These are phyloP conservation scores for Auricularia heimuer DNA, from an alignment of 768 basidiomycete species.

Conservation along the genomic window DNA sequence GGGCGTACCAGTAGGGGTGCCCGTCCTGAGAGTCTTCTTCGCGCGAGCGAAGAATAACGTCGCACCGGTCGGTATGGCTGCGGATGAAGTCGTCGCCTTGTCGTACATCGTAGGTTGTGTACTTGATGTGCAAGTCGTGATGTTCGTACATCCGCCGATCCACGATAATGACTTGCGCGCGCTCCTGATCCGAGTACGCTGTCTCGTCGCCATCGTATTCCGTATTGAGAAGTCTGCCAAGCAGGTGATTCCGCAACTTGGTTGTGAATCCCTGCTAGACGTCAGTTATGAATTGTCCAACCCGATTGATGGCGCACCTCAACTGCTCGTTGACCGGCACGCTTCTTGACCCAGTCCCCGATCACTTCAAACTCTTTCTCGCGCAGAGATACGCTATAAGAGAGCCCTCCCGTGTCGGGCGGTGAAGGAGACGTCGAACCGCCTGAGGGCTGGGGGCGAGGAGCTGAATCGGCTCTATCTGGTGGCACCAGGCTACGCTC, in stretches of 20 bases:
- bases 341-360: background rate
- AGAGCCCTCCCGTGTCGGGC: too few species aligned
- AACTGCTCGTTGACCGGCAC: conserved; percentile 2
- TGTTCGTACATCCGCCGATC: conserved; percentile 15
- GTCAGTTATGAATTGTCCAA: too few species aligned
- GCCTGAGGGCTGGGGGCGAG: too few species aligned
- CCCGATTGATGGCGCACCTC: background rate
- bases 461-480: too few species aligned
- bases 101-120: conserved; percentile 16
- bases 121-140: conserved; percentile 12
- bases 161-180: conserved; percentile 6
- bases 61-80: conserved; percentile 8
- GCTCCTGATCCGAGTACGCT: too few species aligned
- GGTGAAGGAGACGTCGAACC: too few species aligned
- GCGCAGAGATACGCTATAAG: background rate
- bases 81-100: conserved; percentile 13
- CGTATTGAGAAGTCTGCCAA: too few species aligned
- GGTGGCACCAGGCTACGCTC: too few species aligned
- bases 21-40: conserved; percentile 8
- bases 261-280: too few species aligned
- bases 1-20: conserved; percentile 18
- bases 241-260: too few species aligned
- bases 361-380: background rate
- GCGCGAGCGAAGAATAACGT: conserved; percentile 15
- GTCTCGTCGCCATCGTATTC: too few species aligned